phyloP scores from a whole-genome alignment of 2,329 filamentous ascomycete genomes.

The Mariannaea sp. region DNA sequence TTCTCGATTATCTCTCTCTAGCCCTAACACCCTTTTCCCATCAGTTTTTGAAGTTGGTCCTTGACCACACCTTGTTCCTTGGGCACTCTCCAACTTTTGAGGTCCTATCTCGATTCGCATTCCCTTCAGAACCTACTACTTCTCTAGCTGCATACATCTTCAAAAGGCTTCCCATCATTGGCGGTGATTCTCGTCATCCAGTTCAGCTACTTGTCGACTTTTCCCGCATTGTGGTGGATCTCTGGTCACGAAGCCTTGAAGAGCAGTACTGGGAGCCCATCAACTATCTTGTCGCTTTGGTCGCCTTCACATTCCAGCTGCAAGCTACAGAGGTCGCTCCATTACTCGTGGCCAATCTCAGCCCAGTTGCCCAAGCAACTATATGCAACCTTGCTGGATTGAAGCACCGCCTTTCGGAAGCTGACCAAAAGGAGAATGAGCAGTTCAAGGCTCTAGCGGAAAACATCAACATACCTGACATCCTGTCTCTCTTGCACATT shows the following conservation, averaged over 20 bases:
- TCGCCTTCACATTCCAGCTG: slow-evolving; percentile 66
- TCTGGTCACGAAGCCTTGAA: slow-evolving; percentile 71
- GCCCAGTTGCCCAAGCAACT: slow-evolving; percentile 62
- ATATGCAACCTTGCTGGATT: slow-evolving; percentile 63
- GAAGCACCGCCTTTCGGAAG: slow-evolving; percentile 55
- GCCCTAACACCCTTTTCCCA: too few relatives aligned
- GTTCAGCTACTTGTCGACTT: slow-evolving; percentile 67
- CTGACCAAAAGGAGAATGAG: slow-evolving; percentile 52
- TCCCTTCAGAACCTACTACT: slow-evolving; percentile 65
- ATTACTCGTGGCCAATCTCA: slow-evolving; percentile 61
- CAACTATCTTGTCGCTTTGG: slow-evolving; percentile 65
- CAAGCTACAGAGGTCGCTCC: slow-evolving; percentile 64
- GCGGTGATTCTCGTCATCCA: slow-evolving; percentile 53
- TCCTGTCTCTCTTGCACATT: slow-evolving; percentile 69
- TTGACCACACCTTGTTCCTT: slow-evolving; percentile 63
- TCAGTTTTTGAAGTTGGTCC: slow-evolving; percentile 64
- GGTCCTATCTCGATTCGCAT: slow-evolving; percentile 64
- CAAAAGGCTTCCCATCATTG: slow-evolving; percentile 65
- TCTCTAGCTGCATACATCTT: slow-evolving; percentile 71
- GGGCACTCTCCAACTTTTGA: slow-evolving; percentile 69
- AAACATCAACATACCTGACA: slow-evolving; percentile 65
- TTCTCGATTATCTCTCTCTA: too few relatives aligned
- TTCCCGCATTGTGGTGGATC: slow-evolving; percentile 63
- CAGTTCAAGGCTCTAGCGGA: slow-evolving; percentile 49
- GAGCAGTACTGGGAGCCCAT: slow-evolving; percentile 69